These are phyloP conservation scores for Dipodascus geniculatus DNA, from an alignment of 805 yeast species.

Conservation along the genomic window DNA sequence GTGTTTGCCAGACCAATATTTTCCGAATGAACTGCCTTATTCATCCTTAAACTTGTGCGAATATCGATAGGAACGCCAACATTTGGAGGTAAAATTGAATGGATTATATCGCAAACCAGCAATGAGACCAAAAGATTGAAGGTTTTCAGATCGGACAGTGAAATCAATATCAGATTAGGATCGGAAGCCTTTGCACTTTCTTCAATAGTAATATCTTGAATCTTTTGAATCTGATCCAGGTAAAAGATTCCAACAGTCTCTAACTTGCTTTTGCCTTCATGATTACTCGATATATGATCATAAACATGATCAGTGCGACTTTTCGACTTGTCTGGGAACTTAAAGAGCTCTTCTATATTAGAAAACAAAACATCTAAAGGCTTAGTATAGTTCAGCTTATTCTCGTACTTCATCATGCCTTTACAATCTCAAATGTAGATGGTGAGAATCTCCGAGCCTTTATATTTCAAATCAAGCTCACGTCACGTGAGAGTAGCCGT, in stretches of 20 bases:
- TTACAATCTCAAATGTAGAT: no score
- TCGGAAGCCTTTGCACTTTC: slow-evolving; percentile 7
- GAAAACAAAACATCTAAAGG: background rate
- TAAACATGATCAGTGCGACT: background rate
- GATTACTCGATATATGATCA: background rate
- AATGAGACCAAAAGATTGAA: slow-evolving; percentile 54
- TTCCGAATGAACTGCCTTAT: background rate
- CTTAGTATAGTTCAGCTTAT: background rate
- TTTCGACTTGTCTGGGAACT: slow-evolving; percentile 10
- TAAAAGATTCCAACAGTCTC: no score
- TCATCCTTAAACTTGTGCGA: background rate
- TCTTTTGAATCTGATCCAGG: background rate
- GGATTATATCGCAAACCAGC: slow-evolving; percentile 38
- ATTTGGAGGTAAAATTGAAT: slow-evolving; percentile 43
- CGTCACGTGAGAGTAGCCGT: background rate
- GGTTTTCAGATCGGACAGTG: slow-evolving; percentile 74
- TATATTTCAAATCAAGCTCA: background rate
- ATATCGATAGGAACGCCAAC: slow-evolving; percentile 46
- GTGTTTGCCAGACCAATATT: background rate
- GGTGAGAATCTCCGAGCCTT: no score
- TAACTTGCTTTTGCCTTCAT: background rate
- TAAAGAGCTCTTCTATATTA: slow-evolving; percentile 12
- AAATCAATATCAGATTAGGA: slow-evolving; percentile 35
- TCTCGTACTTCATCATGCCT: background rate
- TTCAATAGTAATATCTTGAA: background rate